These are phyloP conservation scores for Gracilaria gracilis DNA, from an alignment of 23 red algal species.

Conservation along the genomic window DNA sequence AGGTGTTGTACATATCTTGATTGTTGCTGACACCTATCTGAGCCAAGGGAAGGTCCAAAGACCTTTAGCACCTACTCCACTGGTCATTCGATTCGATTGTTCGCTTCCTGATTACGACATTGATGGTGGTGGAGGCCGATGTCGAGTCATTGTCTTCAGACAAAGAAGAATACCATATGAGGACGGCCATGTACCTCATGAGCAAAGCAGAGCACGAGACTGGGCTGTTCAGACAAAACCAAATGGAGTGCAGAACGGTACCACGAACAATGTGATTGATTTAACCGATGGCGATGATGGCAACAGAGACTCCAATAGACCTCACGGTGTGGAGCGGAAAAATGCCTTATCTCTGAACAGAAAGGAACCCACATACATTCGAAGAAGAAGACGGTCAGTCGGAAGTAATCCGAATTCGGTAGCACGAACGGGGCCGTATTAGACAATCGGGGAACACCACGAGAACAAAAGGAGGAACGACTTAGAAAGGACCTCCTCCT, in stretches of 20 bases:
- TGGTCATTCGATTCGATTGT: conserved; percentile 68
- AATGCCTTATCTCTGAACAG: neutral
- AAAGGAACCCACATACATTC: neutral
- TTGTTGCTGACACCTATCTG: conserved; percentile 55
- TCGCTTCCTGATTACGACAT: conserved; percentile 43
- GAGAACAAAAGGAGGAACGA: neutral
- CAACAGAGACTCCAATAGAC: neutral
- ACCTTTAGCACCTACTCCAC: conserved; percentile 52
- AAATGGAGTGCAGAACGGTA: neutral
- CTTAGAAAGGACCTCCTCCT: neutral
- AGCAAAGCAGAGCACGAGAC: neutral
- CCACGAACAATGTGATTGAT: conserved; percentile 3
- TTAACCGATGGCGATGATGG: conserved; percentile 9
- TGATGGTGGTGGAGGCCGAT: conserved; percentile 72
- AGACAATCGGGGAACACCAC: neutral
- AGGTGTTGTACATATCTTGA: conserved; percentile 41
- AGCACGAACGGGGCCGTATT: neutral
- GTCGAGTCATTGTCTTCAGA: conserved; percentile 68
- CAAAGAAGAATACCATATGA: conserved; percentile 8
- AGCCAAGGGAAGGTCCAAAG: neutral
- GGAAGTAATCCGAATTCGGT: neutral
- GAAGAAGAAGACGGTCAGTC: neutral
- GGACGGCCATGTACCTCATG: neutral
- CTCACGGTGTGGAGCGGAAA: neutral
- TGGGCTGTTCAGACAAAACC: neutral